phyloP scores from a whole-genome alignment of 495 filamentous ascomycete species.

The Cladorrhinum samala region DNA sequence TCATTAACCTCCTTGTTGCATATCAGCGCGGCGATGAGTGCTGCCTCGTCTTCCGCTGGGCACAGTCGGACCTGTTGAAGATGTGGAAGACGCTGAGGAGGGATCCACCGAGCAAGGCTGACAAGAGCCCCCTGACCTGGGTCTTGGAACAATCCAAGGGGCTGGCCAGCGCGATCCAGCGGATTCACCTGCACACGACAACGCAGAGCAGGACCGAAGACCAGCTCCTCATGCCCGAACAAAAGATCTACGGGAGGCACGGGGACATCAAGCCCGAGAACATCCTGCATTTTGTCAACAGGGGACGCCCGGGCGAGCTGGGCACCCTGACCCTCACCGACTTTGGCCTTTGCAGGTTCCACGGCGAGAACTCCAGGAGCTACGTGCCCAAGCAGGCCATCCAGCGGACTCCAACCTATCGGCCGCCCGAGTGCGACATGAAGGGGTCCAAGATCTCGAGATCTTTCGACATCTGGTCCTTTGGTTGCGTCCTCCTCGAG shows the following conservation, averaged over 20 bases:
- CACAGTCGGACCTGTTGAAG: slow-evolving; percentile 9
- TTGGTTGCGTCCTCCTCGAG: slow-evolving; percentile 25
- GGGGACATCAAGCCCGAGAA: slow-evolving; percentile 19
- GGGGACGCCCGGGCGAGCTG: not conserved
- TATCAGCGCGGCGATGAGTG: slow-evolving; percentile 7
- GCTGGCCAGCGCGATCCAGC: not conserved
- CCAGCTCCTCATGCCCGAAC: too few relatives aligned
- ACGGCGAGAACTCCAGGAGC: slow-evolving; percentile 3
- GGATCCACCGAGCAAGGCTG: too few relatives aligned
- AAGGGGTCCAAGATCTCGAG: not conserved
- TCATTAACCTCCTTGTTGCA: slow-evolving; percentile 8
- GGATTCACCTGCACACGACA: slow-evolving; percentile 3
- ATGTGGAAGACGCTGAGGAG: too few relatives aligned
- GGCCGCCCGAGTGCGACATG: slow-evolving; percentile 13
- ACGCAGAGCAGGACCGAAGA: not conserved
- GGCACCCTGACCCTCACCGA: slow-evolving; percentile 10
- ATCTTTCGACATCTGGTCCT: slow-evolving; percentile 21
- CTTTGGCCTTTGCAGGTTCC: slow-evolving; percentile 9
- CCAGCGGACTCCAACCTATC: slow-evolving; percentile 14
- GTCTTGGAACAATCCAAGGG: slow-evolving; percentile 3
- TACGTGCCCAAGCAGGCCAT: too few relatives aligned
- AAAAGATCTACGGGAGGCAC: slow-evolving; percentile 8
- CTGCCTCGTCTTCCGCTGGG: slow-evolving; percentile 11
- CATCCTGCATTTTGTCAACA: slow-evolving; percentile 5
- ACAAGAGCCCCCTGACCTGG: too few relatives aligned